Percentiles rank a stretch among this genome's conserved stretches.
Evolutionary conservation across 805 yeast species (phyloP).

Genomic region (Zygosaccharomyces siamensis): DNA sequence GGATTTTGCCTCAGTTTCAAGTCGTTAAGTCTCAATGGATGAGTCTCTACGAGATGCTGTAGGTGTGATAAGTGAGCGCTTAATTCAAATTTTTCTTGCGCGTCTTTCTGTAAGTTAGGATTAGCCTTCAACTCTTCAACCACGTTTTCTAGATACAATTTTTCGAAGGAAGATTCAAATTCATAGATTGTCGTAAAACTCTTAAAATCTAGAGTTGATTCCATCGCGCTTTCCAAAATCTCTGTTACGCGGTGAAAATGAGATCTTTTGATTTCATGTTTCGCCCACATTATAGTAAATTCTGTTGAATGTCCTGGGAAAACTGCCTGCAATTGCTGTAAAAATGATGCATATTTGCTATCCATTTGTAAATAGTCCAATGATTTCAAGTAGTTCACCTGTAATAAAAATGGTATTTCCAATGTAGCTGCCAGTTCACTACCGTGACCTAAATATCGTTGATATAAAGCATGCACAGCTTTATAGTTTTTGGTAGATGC

Average conservation of each 20-base stretch:
- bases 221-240: constrained; percentile 46
- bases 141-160: constrained; percentile 8
- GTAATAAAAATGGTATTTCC: constrained; percentile 12
- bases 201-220: constrained; percentile 43
- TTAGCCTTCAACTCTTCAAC: constrained; percentile 15
- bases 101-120: constrained; percentile 12
- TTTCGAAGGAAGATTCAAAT: constrained; percentile 52
- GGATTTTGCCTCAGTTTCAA: constrained; percentile 57
- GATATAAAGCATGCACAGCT: constrained; percentile 13
- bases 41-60: constrained; percentile 50
- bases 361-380: constrained; percentile 13
- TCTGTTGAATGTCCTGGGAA: constrained; percentile 60
- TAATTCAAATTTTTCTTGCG: constrained; percentile 38
- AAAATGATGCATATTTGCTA: constrained; percentile 31
- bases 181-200: constrained; percentile 67
- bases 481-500: constrained; percentile 19
- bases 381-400: constrained; percentile 16
- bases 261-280: constrained; percentile 41
- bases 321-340: constrained; percentile 14
- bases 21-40: constrained; percentile 61
- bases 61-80: constrained; percentile 40
- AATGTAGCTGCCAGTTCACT: constrained; percentile 3
- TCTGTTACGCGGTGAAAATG: constrained; percentile 39
- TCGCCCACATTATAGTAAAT: constrained; percentile 45
- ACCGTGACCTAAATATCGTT: constrained; percentile 11